Percentiles rank a stretch among this genome's conserved stretches.
Evolutionary conservation across 179 eudicot genomes (phyloP).

Genomic region (Gypsophila paniculata): DNA sequence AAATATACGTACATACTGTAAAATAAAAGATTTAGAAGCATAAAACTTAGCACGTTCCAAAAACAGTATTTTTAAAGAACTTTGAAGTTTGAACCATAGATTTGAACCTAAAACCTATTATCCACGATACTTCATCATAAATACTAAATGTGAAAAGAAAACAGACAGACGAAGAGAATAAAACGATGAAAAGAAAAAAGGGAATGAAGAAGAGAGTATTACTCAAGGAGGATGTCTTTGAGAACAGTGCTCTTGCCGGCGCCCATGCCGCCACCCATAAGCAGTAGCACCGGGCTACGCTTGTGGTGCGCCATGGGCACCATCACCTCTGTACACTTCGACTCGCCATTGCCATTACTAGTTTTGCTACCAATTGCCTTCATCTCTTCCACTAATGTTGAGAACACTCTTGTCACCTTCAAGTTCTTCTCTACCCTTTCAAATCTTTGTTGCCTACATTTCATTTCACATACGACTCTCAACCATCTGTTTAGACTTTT

Average conservation of each 20-base stretch:
- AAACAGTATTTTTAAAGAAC: too few species aligned
- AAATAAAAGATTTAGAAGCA: too few species aligned
- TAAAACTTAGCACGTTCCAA: too few species aligned
- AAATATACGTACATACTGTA: too few species aligned
- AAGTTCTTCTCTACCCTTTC: constrained; percentile 55
- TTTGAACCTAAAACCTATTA: too few species aligned
- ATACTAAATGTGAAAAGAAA: too few species aligned
- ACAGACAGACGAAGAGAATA: background rate
- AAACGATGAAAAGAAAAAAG: background rate
- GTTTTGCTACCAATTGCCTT: constrained; percentile 46
- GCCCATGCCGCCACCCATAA: constrained; percentile 99
- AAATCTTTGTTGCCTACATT: constrained; percentile 63
- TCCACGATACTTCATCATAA: too few species aligned
- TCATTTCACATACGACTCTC: background rate
- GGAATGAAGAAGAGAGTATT: background rate
- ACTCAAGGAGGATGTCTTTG: constrained; percentile 75
- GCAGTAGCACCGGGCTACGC: constrained; percentile 76
- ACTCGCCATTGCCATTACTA: constrained; percentile 20
- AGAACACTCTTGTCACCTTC: constrained; percentile 61
- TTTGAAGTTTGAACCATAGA: too few species aligned
- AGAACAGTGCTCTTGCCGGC: constrained; percentile 97
- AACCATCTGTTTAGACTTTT: background rate
- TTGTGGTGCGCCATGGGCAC: constrained; percentile 63
- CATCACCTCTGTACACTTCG: constrained; percentile 70
- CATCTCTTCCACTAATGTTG: constrained; percentile 75